phyloP scores from a whole-genome alignment of 495 filamentous ascomycete genomes.

The Aspergillus biplanus region DNA sequence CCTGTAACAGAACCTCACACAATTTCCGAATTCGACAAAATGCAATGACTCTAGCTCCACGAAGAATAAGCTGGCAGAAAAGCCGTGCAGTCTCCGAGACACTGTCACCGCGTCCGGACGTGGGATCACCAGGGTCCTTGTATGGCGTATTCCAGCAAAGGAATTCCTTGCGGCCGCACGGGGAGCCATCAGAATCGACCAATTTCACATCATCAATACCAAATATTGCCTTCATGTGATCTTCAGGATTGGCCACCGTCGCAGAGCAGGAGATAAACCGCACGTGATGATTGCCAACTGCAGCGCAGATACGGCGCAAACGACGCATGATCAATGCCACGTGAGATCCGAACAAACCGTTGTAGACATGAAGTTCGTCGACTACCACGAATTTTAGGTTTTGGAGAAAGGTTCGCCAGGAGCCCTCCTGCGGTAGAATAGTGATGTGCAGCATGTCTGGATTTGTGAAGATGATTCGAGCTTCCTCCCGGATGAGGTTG shows the following conservation, averaged over 20 bases:
- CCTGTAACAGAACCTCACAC: constrained; percentile 83
- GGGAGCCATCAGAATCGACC: constrained; percentile 90
- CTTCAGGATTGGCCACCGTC: constrained; percentile 90
- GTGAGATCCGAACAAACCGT: constrained; percentile 91
- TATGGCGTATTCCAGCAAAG: constrained; percentile 98
- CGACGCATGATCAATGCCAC: constrained; percentile 94
- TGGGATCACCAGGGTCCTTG: constrained; percentile 85
- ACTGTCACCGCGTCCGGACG: constrained; percentile 81
- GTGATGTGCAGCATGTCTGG: constrained; percentile 98
- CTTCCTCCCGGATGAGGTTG: constrained; percentile 82
- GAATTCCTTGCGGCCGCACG: constrained; percentile 92
- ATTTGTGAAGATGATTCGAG: constrained; percentile 94
- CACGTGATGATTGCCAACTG: constrained; percentile 84
- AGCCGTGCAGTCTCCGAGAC: constrained; percentile 83
- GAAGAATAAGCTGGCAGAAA: constrained; percentile 86
- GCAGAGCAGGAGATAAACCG: constrained; percentile 98
- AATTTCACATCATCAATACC: constrained; percentile 79
- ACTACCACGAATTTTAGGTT: constrained; percentile 90
- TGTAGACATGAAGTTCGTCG: constrained; percentile 94
- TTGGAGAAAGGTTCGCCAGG: constrained; percentile 86
- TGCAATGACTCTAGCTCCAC: constrained; percentile 90
- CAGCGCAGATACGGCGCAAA: constrained; percentile 84
- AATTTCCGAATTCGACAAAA: constrained; percentile 87
- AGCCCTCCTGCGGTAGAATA: constrained; percentile 88
- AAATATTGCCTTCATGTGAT: constrained; percentile 94